These are phyloP conservation scores for Tuber indicum DNA, from an alignment of 495 filamentous ascomycete species.

Conservation along the genomic window DNA sequence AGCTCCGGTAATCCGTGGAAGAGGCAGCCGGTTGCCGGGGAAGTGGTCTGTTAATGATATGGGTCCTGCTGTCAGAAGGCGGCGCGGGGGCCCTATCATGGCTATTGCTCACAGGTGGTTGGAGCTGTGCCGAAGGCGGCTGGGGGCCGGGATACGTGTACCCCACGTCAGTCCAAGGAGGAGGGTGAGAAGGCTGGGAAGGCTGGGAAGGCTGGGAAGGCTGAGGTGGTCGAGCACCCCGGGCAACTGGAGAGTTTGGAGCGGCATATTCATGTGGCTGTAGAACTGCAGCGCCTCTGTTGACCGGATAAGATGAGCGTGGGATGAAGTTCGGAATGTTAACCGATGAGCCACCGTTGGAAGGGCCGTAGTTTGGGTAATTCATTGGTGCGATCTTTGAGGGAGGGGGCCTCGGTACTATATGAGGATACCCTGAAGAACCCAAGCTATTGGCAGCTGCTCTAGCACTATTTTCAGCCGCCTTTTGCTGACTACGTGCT, in stretches of 20 bases:
- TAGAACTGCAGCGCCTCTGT: not conserved
- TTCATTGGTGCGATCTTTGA: not conserved
- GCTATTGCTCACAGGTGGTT: slow-evolving; percentile 15
- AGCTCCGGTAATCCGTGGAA: not conserved
- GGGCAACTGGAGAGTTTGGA: not conserved
- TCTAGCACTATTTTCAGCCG: not conserved
- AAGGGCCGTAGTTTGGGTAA: not conserved
- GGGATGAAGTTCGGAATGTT: slow-evolving; percentile 4
- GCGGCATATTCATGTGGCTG: not conserved
- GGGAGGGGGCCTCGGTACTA: not conserved
- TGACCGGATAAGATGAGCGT: not conserved
- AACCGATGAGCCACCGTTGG: not conserved
- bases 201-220: not conserved
- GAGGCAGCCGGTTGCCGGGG: not conserved
- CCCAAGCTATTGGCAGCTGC: not conserved
- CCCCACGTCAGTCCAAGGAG: slow-evolving; percentile 20
- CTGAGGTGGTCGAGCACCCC: not conserved
- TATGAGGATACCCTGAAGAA: not conserved
- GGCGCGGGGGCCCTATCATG: slow-evolving; percentile 8
- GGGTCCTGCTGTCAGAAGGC: not conserved
- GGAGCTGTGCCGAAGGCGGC: slow-evolving; percentile 23
- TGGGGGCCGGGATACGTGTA: slow-evolving; percentile 28
- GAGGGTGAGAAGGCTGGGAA: not conserved
- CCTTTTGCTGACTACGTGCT: not conserved
- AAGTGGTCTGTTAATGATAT: not conserved